Conservation (phyloP, 805 yeast species). For the Metschnikowia baotianmanensis region DNA sequence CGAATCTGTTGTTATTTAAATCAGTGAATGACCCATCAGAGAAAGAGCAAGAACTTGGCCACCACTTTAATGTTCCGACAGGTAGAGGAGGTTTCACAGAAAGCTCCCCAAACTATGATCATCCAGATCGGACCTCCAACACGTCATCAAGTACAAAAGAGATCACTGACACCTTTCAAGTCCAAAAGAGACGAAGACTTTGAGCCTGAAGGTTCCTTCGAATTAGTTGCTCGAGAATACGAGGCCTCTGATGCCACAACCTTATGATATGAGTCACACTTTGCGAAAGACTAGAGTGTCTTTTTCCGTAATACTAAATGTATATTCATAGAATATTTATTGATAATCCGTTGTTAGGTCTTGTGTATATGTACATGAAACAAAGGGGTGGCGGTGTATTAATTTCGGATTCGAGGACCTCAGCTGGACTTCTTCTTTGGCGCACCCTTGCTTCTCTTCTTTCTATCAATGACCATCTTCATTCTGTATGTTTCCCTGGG, state of each 20-base stretch:
- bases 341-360: too few species aligned
- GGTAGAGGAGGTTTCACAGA: neutral
- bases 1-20: too few species aligned
- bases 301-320: too few species aligned
- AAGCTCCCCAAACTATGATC: neutral
- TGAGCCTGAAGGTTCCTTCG: neutral
- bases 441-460: slow-evolving; percentile 87
- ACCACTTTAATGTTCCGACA: too few species aligned
- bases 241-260: neutral
- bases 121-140: neutral
- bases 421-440: slow-evolving; percentile 61
- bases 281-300: neutral
- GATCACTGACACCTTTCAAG: slow-evolving; percentile 18
- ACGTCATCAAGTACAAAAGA: slow-evolving; percentile 6
- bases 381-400: neutral
- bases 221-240: neutral
- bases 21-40: too few species aligned
- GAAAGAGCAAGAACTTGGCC: too few species aligned
- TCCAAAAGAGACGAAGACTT: slow-evolving; percentile 9
- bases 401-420: neutral
- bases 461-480: slow-evolving; percentile 59
- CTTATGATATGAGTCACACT: neutral
- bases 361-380: slow-evolving; percentile 10
- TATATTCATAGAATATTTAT: too few species aligned
- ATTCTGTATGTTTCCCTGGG: slow-evolving; percentile 70